Percentiles rank a stretch among this genome's conserved stretches.
These are phyloP conservation scores for Chlorophyllum brunneum DNA, from an alignment of 768 basidiomycete species.

Conservation along the genomic window DNA sequence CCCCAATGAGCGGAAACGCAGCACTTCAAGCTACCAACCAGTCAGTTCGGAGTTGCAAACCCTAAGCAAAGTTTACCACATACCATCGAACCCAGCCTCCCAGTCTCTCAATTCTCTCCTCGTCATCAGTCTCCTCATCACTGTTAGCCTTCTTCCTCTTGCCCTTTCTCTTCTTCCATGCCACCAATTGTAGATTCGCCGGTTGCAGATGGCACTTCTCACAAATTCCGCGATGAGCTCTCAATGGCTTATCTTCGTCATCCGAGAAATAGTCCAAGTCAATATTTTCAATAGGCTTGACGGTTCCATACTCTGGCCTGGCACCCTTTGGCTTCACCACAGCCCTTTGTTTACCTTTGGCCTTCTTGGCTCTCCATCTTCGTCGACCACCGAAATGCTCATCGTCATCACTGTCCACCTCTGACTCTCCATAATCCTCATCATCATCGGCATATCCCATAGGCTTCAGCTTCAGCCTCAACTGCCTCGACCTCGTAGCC, in stretches of 20 bases:
- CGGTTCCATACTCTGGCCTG: slow-evolving; percentile 40
- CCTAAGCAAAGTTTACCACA: slow-evolving; percentile 18
- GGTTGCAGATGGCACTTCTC: slow-evolving; percentile 68
- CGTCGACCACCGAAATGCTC: slow-evolving; percentile 10
- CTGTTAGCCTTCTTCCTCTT: slow-evolving; percentile 39
- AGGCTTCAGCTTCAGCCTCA: slow-evolving; percentile 9
- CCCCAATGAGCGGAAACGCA: slow-evolving; percentile 75
- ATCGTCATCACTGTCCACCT: slow-evolving; percentile 15
- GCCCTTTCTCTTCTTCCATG: slow-evolving; percentile 30
- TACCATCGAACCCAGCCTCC: slow-evolving; percentile 89
- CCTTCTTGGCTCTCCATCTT: slow-evolving; percentile 9
- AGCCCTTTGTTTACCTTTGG: slow-evolving; percentile 18
- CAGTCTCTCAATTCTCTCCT: slow-evolving; percentile 44
- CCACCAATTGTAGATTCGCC: slow-evolving; percentile 47
- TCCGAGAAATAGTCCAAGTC: slow-evolving; percentile 50
- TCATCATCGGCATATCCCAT: background rate
- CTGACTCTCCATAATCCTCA: slow-evolving; percentile 3
- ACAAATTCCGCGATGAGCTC: slow-evolving; percentile 60
- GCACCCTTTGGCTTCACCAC: slow-evolving; percentile 23
- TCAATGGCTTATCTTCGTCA: slow-evolving; percentile 50
- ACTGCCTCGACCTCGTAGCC: background rate
- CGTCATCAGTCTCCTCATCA: slow-evolving; percentile 48
- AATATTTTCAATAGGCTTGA: slow-evolving; percentile 37
- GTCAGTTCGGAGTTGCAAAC: background rate
- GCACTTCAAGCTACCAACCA: slow-evolving; percentile 62